These are phyloP conservation scores for Trichoderma sp. DNA, from an alignment of 2,329 filamentous ascomycete genomes.

Conservation along the genomic window DNA sequence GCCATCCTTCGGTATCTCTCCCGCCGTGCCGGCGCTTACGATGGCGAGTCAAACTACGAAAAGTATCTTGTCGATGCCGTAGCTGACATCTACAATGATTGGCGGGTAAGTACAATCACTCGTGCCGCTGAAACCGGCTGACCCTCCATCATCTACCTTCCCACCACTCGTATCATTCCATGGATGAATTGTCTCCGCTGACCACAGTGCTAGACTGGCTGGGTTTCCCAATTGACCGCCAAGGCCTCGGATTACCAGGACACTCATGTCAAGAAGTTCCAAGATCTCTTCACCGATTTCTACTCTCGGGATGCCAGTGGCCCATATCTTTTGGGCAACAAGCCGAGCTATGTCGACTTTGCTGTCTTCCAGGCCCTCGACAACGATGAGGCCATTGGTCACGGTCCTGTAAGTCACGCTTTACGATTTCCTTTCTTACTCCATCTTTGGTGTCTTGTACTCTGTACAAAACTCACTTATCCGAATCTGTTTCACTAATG, in stretches of 20 bases:
- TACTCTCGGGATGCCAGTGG: constrained; percentile 33
- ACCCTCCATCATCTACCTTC: background rate
- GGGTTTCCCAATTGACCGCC: constrained; percentile 31
- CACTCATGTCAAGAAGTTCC: constrained; percentile 21
- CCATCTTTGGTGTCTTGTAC: background rate
- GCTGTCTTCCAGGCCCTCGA: constrained; percentile 40
- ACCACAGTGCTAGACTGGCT: constrained; percentile 16
- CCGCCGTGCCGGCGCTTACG: constrained; percentile 36
- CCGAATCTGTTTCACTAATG: background rate
- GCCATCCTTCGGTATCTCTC: constrained; percentile 37
- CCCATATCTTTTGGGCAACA: constrained; percentile 38
- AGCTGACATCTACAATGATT: constrained; percentile 40
- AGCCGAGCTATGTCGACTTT: constrained; percentile 40
- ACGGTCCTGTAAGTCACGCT: background rate
- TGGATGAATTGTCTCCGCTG: background rate
- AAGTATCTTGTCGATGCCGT: constrained; percentile 39
- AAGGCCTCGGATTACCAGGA: constrained; percentile 32
- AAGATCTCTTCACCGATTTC: constrained; percentile 28
- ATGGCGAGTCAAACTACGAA: constrained; percentile 37
- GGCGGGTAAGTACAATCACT: constrained; percentile 33
- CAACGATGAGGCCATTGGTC: constrained; percentile 34
- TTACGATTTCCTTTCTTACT: background rate
- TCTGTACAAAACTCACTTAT: background rate
- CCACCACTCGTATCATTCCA: background rate
- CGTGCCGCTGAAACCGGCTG: background rate